Evolutionary conservation across 2,329 filamentous ascomycete species (phyloP).

Genomic region (Colletotrichum shisoi): DNA sequence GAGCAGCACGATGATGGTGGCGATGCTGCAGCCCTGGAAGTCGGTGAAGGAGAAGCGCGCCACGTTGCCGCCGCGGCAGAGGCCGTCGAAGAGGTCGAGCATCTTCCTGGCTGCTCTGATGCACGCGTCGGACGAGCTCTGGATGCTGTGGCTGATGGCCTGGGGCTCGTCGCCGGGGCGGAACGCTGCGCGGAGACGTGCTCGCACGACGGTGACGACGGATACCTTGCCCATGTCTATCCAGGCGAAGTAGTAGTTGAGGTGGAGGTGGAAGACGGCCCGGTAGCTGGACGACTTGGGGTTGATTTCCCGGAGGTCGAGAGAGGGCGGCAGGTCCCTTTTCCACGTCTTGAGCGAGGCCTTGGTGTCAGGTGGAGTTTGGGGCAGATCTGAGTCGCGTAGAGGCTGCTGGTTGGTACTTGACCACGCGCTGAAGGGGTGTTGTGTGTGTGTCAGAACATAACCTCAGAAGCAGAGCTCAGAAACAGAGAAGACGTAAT

Average conservation of each 20-base stretch:
- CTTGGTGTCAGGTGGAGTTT: slow-evolving; percentile 28
- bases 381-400: neutral
- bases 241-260: slow-evolving; percentile 51
- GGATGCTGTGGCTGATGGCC: slow-evolving; percentile 28
- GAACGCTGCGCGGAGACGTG: slow-evolving; percentile 41
- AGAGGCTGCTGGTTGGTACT: neutral
- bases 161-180: slow-evolving; percentile 17
- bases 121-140: slow-evolving; percentile 43
- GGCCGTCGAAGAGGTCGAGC: slow-evolving; percentile 46
- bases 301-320: slow-evolving; percentile 45
- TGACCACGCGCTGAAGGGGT: neutral
- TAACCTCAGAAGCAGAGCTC: too few species aligned
- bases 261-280: slow-evolving; percentile 48
- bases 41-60: slow-evolving; percentile 51
- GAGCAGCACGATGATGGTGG: slow-evolving; percentile 49
- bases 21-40: slow-evolving; percentile 52
- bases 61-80: slow-evolving; percentile 45
- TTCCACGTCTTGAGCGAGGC: slow-evolving; percentile 47
- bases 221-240: slow-evolving; percentile 50
- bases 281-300: slow-evolving; percentile 46
- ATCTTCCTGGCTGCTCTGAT: slow-evolving; percentile 47
- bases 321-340: slow-evolving; percentile 42
- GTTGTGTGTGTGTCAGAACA: neutral
- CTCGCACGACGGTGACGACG: slow-evolving; percentile 47
- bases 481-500: neutral